These are phyloP conservation scores for Pisolithus albus DNA, from an alignment of 768 basidiomycete genomes.

Conservation along the genomic window DNA sequence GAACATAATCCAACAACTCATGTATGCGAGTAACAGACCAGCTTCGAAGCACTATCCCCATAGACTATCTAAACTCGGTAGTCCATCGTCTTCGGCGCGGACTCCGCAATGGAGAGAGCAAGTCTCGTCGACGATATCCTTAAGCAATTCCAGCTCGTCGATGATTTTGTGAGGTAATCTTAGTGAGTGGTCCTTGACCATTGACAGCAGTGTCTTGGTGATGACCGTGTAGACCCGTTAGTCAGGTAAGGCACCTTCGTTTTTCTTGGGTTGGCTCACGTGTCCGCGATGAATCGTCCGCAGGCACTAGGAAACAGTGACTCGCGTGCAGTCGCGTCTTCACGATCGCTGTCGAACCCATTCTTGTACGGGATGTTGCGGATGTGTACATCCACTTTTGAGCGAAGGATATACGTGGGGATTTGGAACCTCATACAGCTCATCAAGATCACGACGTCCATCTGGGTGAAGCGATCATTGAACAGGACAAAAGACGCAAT, in stretches of 20 bases:
- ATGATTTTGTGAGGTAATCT: background rate
- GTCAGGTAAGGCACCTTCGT: constrained; percentile 13
- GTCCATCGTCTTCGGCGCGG: background rate
- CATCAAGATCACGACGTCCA: constrained; percentile 10
- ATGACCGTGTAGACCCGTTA: constrained; percentile 19
- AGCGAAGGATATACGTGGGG: constrained; percentile 13
- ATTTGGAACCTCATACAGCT: constrained; percentile 10
- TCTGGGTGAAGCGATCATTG: constrained; percentile 12
- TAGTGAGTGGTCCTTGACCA: constrained; percentile 2
- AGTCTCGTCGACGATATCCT: constrained; percentile 3
- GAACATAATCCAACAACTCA: too few relatives aligned
- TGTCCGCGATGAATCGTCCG: constrained; percentile 13
- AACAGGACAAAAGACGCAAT: constrained; percentile 12
- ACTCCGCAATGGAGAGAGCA: constrained; percentile 1
- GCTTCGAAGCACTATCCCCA: too few relatives aligned
- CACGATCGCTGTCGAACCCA: constrained; percentile 7
- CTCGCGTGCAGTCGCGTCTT: background rate
- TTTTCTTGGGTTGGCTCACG: constrained; percentile 8
- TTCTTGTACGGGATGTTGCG: background rate
- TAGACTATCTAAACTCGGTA: too few relatives aligned
- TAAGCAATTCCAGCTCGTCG: too few relatives aligned
- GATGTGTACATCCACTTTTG: constrained; percentile 14
- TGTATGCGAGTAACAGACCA: too few relatives aligned
- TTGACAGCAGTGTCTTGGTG: constrained; percentile 7
- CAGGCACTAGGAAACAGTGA: constrained; percentile 9